Percentiles rank a stretch among this genome's conserved stretches.
Evolutionary conservation across 352 stramenopile genomes (phyloP).

Genomic region (Phytophthora rubi): DNA sequence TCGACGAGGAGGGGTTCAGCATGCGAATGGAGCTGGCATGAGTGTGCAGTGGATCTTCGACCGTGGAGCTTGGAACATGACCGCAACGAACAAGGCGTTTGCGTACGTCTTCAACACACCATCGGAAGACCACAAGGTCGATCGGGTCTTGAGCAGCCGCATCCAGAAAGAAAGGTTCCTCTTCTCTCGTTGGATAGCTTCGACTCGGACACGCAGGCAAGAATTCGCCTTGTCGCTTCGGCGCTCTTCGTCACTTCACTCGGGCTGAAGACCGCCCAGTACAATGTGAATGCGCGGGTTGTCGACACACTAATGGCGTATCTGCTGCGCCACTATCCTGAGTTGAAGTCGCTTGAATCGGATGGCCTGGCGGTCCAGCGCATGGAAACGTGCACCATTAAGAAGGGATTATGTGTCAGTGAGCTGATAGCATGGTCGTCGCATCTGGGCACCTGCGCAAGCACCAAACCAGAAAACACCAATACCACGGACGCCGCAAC

Average conservation of each 20-base stretch:
- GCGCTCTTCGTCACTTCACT: background rate
- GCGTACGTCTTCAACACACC: background rate
- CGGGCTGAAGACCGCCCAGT: background rate
- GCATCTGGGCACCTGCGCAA: too few relatives aligned
- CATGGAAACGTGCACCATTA: background rate
- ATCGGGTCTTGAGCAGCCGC: slow-evolving; percentile 1
- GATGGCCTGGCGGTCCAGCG: background rate
- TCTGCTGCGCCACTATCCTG: background rate
- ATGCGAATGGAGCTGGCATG: background rate
- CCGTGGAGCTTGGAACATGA: background rate
- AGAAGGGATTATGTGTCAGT: background rate
- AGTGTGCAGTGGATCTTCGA: background rate
- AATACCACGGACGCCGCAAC: too few relatives aligned
- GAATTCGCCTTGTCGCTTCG: background rate
- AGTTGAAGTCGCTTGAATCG: background rate
- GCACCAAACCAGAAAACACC: too few relatives aligned
- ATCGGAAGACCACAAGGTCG: slow-evolving; percentile 1
- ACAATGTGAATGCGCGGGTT: slow-evolving; percentile 1
- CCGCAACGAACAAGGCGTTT: background rate
- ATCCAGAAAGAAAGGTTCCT: too few relatives aligned
- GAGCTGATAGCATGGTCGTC: background rate
- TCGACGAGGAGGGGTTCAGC: too few relatives aligned
- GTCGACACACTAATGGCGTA: background rate
- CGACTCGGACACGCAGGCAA: background rate
- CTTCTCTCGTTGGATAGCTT: slow-evolving; percentile 2